Evolutionary conservation across 2,329 filamentous ascomycete species (phyloP).

Genomic region (Xylariaceae sp.): DNA sequence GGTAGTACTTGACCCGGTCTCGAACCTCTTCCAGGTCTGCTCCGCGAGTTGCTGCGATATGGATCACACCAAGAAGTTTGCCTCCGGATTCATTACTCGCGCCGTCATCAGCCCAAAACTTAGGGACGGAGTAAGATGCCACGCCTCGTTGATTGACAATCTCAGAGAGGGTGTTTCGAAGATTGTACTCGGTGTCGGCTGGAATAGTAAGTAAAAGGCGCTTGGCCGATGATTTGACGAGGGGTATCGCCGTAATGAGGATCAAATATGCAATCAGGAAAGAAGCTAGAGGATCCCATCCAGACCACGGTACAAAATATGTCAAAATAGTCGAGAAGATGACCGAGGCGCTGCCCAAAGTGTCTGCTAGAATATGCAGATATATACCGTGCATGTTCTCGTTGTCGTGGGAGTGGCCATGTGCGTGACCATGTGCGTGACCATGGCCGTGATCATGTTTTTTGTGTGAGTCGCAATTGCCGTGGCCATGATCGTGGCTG

Average conservation of each 20-base stretch:
- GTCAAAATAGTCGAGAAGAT: conserved; percentile 88
- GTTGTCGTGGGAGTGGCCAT: conserved; percentile 66
- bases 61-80: conserved; percentile 76
- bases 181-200: conserved; percentile 77
- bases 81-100: conserved; percentile 38
- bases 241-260: conserved; percentile 82
- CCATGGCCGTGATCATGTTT: conserved; percentile 34
- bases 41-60: conserved; percentile 70
- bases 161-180: conserved; percentile 81
- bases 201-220: conserved; percentile 81
- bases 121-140: conserved; percentile 76
- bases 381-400: conserved; percentile 99
- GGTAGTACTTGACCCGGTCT: conserved; percentile 68
- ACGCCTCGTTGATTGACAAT: conserved; percentile 81
- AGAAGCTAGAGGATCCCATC: conserved; percentile 92
- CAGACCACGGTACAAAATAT: conserved; percentile 82
- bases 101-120: conserved; percentile 87
- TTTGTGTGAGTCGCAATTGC: conserved; percentile 41
- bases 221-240: conserved; percentile 80
- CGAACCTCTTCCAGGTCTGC: conserved; percentile 80
- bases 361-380: conserved; percentile 90
- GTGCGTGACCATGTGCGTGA: conserved; percentile 33
- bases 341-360: conserved; percentile 88
- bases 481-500: conserved; percentile 32
- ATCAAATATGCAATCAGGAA: conserved; percentile 92